phyloP scores from a whole-genome alignment of 371 early-diverging fungal species.

The Cokeromyces recurvatus region DNA sequence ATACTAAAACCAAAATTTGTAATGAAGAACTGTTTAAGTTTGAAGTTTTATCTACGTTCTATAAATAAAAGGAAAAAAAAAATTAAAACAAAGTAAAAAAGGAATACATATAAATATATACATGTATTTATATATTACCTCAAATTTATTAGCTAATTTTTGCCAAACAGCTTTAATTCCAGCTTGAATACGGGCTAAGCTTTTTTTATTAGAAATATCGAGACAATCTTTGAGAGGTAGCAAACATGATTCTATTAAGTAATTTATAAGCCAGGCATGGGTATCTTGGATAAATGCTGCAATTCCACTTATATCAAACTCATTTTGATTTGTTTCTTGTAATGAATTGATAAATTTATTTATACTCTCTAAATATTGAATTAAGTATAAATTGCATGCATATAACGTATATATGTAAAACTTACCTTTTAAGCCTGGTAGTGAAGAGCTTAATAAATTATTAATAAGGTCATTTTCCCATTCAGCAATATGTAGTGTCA shows the following conservation, averaged over 20 bases:
- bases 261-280: slow-evolving; percentile 37
- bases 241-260: slow-evolving; percentile 26
- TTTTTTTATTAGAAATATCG: slow-evolving; percentile 19
- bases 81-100: no score
- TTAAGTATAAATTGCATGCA: neutral
- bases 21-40: slow-evolving; percentile 2
- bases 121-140: no score
- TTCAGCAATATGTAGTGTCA: slow-evolving; percentile 8
- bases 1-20: slow-evolving; percentile 20
- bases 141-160: slow-evolving; percentile 27
- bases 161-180: slow-evolving; percentile 35
- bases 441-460: slow-evolving; percentile 11
- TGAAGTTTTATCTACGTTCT: slow-evolving; percentile 2
- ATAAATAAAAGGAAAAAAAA: neutral
- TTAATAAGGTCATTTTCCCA: slow-evolving; percentile 29
- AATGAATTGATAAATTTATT: slow-evolving; percentile 5
- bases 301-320: slow-evolving; percentile 12
- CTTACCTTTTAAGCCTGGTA: slow-evolving; percentile 22
- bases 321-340: neutral
- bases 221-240: slow-evolving; percentile 34
- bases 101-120: no score
- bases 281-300: slow-evolving; percentile 33
- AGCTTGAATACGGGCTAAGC: slow-evolving; percentile 10
- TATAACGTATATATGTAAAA: neutral
- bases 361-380: slow-evolving; percentile 5